Evolutionary conservation across 73 alveolate species (phyloP).

Genomic region (Tetrahymena thermophila): DNA sequence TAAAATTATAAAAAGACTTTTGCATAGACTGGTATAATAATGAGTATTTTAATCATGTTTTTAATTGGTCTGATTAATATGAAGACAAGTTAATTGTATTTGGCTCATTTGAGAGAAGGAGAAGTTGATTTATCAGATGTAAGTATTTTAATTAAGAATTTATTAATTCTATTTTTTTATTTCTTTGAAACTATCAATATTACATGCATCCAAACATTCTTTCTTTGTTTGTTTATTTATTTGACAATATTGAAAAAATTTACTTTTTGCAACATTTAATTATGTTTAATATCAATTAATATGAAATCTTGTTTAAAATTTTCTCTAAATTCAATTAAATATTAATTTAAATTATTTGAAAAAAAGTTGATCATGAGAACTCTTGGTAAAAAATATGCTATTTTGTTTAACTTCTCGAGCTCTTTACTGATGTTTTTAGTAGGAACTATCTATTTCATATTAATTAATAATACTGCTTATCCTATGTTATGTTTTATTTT

Average conservation of each 20-base stretch:
- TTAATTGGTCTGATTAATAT: slow-evolving; percentile 3
- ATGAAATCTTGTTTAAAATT: too few relatives aligned
- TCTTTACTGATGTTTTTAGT: slow-evolving; percentile 24
- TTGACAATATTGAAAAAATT: too few relatives aligned
- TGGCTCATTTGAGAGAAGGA: slow-evolving; percentile 24
- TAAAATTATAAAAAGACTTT: neutral
- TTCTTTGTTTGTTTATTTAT: too few relatives aligned
- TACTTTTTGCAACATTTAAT: too few relatives aligned
- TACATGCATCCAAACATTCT: neutral
- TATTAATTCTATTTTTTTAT: neutral
- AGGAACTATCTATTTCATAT: slow-evolving; percentile 25
- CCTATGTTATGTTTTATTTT: slow-evolving; percentile 8
- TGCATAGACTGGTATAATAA: slow-evolving; percentile 3
- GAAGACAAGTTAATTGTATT: slow-evolving; percentile 17
- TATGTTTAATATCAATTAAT: too few relatives aligned
- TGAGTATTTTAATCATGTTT: slow-evolving; percentile 15
- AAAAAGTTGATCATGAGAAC: slow-evolving; percentile 17
- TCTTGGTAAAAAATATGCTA: slow-evolving; percentile 15
- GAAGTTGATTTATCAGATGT: slow-evolving; percentile 7
- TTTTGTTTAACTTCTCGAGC: neutral
- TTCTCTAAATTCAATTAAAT: neutral
- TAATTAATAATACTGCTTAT: slow-evolving; percentile 28
- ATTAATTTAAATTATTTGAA: neutral
- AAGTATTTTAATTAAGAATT: too few relatives aligned
- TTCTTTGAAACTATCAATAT: neutral